phyloP scores from a whole-genome alignment of 75 land plant species.

The Larix kaempferi region DNA sequence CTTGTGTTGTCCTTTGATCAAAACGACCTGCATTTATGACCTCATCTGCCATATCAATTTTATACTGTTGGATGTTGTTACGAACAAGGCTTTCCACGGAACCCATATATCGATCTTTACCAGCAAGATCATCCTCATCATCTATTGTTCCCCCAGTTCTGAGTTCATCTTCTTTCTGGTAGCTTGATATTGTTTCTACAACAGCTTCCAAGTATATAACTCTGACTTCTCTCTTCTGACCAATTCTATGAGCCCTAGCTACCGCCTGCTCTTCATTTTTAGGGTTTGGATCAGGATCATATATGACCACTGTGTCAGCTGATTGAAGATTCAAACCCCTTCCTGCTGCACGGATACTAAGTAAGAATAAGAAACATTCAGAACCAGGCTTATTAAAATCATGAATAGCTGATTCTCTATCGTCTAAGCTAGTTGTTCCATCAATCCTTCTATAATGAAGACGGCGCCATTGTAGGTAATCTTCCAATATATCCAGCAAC shows the following conservation, averaged over 20 bases:
- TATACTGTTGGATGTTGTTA: conserved; percentile 98
- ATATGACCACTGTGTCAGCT: conserved; percentile 97
- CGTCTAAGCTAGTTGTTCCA: conserved; percentile 94
- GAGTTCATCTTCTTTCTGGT: conserved; percentile 92
- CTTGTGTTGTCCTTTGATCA: conserved; percentile 99
- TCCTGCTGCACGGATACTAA: conserved; percentile 99
- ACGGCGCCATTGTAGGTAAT: conserved; percentile 90
- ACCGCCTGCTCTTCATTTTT: conserved; percentile 99
- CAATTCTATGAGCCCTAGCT: conserved; percentile 98
- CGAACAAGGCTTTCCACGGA: conserved; percentile 96
- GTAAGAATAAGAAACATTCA: conserved; percentile 92
- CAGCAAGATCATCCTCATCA: conserved; percentile 90
- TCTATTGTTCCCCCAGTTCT: conserved; percentile 86
- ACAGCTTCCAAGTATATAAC: conserved; percentile 99
- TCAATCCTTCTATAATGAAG: conserved; percentile 91
- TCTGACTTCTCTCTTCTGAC: conserved; percentile 95
- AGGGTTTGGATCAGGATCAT: conserved; percentile 99
- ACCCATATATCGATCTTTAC: conserved; percentile 97
- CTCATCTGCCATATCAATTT: conserved; percentile 99
- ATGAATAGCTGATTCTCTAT: conserved; percentile 95
- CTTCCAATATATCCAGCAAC: conserved; percentile 95
- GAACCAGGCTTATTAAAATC: conserved; percentile 91
- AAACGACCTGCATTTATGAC: conserved; percentile 99
- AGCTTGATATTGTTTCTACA: conserved; percentile 87
- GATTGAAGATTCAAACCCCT: conserved; percentile 97